Evolutionary conservation across 2,329 filamentous ascomycete genomes (phyloP), one percentile per base, ranked within the genome.

Genomic region (Colletotrichum navitas): DNA sequence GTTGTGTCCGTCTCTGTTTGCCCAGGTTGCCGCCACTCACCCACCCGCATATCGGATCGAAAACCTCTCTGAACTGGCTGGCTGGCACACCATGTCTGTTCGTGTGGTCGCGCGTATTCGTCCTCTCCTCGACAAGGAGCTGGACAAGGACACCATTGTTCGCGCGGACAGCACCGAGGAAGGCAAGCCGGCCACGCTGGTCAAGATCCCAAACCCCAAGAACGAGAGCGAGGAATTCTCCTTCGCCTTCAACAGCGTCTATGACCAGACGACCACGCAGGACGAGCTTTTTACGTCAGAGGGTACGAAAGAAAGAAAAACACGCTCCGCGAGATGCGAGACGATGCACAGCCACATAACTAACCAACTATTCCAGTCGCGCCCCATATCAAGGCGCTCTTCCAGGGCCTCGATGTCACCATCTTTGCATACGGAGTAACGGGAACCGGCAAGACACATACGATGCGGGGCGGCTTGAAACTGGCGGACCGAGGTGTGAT

Each of bases 341-440:
- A 68, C 41, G 29, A 43, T 47, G 39, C 69, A 52, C 70, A 54
- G 52, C 63, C 41, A 64, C 56, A 41, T 63, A 62, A 39, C 66
- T 68, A 54, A 63, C 66, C 6, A 32, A 10, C 58, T 62, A 36
- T 34, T 32, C 24, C 59, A 97, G 95, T 98, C 76, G 88, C 94
- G 51, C 94, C 95, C 1, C 94, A 95, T 62, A 86, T 98, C 74
- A 98, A 97, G 80, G 93, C 96, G 66, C 89, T 98, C 12, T 98
- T 98, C 83, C 91, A 92, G 82, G 96, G 94, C 69, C 90, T 94
- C 79, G 93, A 97, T 82, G 89, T 95, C 52, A 97, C 94, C 14
- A 89, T 97, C 68, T 97, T 98, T 79, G 94, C 95, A 36, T 97
- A 98, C 80, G 95, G 95, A 72, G 94, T 95, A 71, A 97, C 95